Evolutionary conservation across 768 basidiomycete genomes (phyloP), one percentile per base, ranked within the genome.

Genomic region (Russula emetica): DNA sequence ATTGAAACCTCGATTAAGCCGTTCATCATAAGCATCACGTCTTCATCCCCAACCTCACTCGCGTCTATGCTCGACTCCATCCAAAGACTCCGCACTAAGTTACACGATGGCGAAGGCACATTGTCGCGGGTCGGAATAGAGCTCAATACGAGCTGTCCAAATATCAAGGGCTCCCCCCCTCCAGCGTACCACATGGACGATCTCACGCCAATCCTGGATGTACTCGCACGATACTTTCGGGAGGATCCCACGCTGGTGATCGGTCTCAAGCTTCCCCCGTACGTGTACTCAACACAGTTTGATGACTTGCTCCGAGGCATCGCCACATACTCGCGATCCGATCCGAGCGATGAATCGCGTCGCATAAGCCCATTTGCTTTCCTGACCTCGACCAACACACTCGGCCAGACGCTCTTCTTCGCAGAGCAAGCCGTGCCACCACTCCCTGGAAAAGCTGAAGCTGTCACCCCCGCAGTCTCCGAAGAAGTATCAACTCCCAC

Each of bases 101-200:
- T 75, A 32, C 66, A 67, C 40, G 71, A 71, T 59, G 0, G 32
- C 7, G 28, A 47, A 67, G 70, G 59, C 73, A 78, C 66, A 69
- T 55, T 66, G 1, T 72, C 72, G n/a, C 68, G 77, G 66, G 76
- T 94, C 64, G 92, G 82, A 16, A 75, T 92, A 69, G 92, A 94
- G 74, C 78, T 94, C 70, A 94, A 94, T 73, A 85, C 90, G 0
- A 88, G 86, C 45, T 94, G 92, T 67, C 92, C 92, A 4, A 94
- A 94, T 71, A 88, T 93, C 67, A 71, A 73, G 60, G 74, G 73
- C 13, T 76, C 78, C 4, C 81, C 88, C 0, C 90, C 89, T 0
- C 81, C 85, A 22, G 82, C 88, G 11, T 94, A 94, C 74, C 74
- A 80, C 44, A 79, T 84, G 57, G 14, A 75, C 1, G 73, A 28